phyloP scores from a whole-genome alignment of 73 alveolate species.

The Paramecium caudatum region DNA sequence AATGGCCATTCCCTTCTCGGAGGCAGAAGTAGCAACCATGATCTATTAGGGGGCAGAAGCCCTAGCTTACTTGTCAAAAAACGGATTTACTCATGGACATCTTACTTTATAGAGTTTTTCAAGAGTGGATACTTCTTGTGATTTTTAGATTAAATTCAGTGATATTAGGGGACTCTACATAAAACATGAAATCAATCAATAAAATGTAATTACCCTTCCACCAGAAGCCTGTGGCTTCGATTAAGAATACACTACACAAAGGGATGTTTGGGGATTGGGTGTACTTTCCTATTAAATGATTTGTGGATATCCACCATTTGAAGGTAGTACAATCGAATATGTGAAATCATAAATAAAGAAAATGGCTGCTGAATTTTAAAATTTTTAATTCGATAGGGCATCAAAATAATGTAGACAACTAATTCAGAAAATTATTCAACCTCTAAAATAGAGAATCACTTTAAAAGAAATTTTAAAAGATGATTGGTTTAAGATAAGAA shows the following conservation, averaged over 20 bases:
- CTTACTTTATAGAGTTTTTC: not conserved
- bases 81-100: not conserved
- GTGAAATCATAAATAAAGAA: slow-evolving; percentile 13
- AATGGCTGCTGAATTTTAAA: slow-evolving; percentile 31
- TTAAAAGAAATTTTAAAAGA: not conserved
- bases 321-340: slow-evolving; percentile 7
- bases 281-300: not conserved
- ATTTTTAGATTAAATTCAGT: not conserved
- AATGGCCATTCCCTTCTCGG: not conserved
- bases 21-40: not conserved
- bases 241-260: not conserved
- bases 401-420: slow-evolving; percentile 7
- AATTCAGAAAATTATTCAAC: not conserved
- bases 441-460: not conserved
- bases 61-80: not conserved
- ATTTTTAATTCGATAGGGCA: slow-evolving; percentile 18
- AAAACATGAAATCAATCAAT: not conserved
- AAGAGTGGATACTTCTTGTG: not conserved
- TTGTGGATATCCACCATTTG: slow-evolving; percentile 43
- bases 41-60: not conserved
- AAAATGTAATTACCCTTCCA: not conserved
- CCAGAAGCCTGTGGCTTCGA: not conserved
- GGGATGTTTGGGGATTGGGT: slow-evolving; percentile 32
- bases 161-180: not conserved
- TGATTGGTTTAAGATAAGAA: not conserved